These are phyloP conservation scores for Colletotrichum limetticola DNA, from an alignment of 2,329 filamentous ascomycete species.

Conservation along the genomic window DNA sequence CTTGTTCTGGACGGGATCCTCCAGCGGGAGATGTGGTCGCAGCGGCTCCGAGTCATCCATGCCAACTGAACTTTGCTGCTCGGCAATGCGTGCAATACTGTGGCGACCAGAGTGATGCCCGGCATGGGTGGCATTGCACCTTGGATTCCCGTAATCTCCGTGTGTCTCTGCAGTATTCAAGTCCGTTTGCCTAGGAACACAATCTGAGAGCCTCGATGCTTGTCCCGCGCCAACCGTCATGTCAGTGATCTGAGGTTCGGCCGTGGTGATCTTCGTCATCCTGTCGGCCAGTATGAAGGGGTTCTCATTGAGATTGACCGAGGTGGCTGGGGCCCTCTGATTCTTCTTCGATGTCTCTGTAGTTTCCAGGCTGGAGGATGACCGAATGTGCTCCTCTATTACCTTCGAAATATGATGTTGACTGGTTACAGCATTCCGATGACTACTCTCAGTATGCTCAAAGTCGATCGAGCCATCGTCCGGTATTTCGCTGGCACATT, in stretches of 20 bases:
- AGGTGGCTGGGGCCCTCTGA: background rate
- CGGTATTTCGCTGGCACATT: conserved; percentile 53
- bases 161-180: conserved; percentile 34
- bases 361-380: background rate
- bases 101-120: conserved; percentile 45
- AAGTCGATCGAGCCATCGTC: conserved; percentile 27
- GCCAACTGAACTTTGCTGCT: conserved; percentile 22
- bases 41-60: conserved; percentile 8
- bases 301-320: conserved; percentile 41
- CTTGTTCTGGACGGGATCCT: conserved; percentile 37
- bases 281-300: conserved; percentile 47
- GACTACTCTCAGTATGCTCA: background rate
- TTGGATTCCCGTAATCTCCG: conserved; percentile 42
- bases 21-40: conserved; percentile 2
- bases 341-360: conserved; percentile 15
- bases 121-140: conserved; percentile 40
- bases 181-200: conserved; percentile 38
- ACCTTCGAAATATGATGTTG: background rate
- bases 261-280: conserved; percentile 35
- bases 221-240: conserved; percentile 36
- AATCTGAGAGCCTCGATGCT: conserved; percentile 43
- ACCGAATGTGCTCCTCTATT: background rate
- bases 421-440: background rate
- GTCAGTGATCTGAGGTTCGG: conserved; percentile 38
- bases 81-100: conserved; percentile 44